These are phyloP conservation scores for Suhomyces chickasaworum DNA, from an alignment of 1,139 yeast genomes.

Conservation along the genomic window DNA sequence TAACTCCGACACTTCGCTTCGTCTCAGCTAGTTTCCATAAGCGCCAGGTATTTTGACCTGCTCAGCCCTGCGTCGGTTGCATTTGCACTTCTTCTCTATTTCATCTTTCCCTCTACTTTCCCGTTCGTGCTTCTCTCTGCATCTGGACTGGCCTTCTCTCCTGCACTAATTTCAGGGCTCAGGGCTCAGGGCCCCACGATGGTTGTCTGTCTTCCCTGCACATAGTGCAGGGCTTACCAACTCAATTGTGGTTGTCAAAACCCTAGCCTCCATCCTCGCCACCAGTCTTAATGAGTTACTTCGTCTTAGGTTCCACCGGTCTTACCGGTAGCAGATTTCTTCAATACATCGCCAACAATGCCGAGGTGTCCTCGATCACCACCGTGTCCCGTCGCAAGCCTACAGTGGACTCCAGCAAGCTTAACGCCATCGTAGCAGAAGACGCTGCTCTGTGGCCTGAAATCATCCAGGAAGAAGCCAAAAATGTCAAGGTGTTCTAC, in stretches of 20 bases:
- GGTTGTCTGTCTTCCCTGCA: not conserved
- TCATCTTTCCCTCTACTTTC: not conserved
- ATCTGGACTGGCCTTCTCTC: not conserved
- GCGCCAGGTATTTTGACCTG: no score
- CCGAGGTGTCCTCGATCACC: conserved; percentile 33
- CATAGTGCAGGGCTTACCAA: not conserved
- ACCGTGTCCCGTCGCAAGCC: conserved; percentile 50
- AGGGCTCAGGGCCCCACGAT: not conserved
- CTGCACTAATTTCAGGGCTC: not conserved
- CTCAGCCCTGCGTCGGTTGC: no score
- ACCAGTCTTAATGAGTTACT: conserved; percentile 24
- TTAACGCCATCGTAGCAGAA: conserved; percentile 35
- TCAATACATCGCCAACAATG: conserved; percentile 35
- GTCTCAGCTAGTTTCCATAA: no score
- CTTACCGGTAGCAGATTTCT: conserved; percentile 55
- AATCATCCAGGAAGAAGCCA: conserved; percentile 21
- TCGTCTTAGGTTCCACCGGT: conserved; percentile 64
- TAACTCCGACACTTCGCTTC: no score
- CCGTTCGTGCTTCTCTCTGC: not conserved
- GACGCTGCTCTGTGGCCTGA: conserved; percentile 47
- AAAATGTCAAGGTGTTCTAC: conserved; percentile 40
- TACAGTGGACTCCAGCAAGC: conserved; percentile 22
- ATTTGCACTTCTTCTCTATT: no score
- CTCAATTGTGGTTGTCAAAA: not conserved
- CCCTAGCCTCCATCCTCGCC: not conserved